Conservation (phyloP, 2,329 filamentous ascomycete species). For the Hirsutella thompsonii region DNA sequence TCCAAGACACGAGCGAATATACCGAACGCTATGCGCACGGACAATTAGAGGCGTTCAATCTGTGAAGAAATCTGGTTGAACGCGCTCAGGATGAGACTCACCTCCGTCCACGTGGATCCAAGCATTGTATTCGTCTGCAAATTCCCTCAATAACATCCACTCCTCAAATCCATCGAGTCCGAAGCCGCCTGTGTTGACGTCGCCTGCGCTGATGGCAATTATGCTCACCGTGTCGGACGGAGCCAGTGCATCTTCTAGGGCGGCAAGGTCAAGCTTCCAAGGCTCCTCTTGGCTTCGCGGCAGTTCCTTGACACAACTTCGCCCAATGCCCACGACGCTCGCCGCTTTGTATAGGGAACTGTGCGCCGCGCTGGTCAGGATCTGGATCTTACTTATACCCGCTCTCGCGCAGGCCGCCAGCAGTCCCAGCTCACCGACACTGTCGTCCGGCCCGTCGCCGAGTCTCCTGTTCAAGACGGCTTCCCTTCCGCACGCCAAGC, state of each 20-base stretch:
- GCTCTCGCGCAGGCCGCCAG: conserved; percentile 50
- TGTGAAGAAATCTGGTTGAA: too few species aligned
- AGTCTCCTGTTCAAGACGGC: conserved; percentile 34
- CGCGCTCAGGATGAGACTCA: conserved; percentile 17
- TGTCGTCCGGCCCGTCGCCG: conserved; percentile 9
- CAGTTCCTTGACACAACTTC: conserved; percentile 52
- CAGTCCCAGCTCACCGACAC: conserved; percentile 59
- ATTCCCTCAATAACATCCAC: conserved; percentile 46
- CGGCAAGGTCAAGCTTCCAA: conserved; percentile 57
- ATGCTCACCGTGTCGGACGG: conserved; percentile 50
- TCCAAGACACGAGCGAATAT: conserved; percentile 62
- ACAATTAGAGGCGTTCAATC: not conserved
- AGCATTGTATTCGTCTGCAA: conserved; percentile 61
- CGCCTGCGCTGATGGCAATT: conserved; percentile 69
- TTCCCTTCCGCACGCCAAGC: conserved; percentile 55
- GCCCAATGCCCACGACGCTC: conserved; percentile 66
- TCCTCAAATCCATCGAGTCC: conserved; percentile 46
- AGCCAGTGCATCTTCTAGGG: conserved; percentile 47
- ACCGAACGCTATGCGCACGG: conserved; percentile 56
- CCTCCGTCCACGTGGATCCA: conserved; percentile 86
- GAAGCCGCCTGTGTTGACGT: conserved; percentile 84
- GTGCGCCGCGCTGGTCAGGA: conserved; percentile 73
- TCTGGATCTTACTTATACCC: conserved; percentile 54
- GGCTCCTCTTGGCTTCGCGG: conserved; percentile 35
- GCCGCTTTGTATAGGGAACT: conserved; percentile 78